Percentiles rank a stretch among this genome's conserved stretches.
Evolutionary conservation across 1,284 basidiomycete genomes (phyloP).

Genomic region (Mycosarcoma maydis): DNA sequence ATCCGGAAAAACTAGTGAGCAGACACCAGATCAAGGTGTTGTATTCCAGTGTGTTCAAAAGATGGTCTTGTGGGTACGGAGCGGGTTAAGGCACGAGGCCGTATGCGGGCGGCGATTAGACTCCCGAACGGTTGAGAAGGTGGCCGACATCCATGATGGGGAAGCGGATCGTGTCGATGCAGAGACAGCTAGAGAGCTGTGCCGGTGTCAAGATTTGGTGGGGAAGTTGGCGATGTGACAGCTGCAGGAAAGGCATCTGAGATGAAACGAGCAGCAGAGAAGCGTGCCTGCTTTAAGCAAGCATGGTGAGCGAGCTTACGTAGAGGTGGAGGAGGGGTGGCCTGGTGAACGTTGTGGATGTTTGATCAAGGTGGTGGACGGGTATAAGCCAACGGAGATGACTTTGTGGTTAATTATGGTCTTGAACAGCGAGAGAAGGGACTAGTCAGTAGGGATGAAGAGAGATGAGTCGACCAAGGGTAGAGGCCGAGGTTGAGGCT

Average conservation of each 20-base stretch:
- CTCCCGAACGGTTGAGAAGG: constrained; percentile 19
- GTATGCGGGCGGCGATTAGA: constrained; percentile 20
- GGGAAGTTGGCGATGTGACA: constrained; percentile 7
- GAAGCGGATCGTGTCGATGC: constrained; percentile 19
- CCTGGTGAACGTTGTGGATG: neutral
- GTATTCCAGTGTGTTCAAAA: neutral
- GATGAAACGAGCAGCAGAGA: neutral
- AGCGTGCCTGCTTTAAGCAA: too few relatives aligned
- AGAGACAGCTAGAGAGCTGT: neutral
- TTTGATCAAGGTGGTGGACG: neutral
- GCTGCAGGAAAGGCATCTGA: constrained; percentile 15
- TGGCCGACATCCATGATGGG: constrained; percentile 46
- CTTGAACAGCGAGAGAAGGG: too few relatives aligned
- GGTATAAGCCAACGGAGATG: neutral
- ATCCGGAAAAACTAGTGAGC: neutral
- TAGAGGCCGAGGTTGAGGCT: neutral
- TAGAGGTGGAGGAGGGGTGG: constrained; percentile 2
- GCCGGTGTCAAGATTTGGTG: constrained; percentile 9
- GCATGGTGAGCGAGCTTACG: constrained; percentile 10
- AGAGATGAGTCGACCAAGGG: neutral
- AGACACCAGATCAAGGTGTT: neutral
- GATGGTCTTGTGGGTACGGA: neutral
- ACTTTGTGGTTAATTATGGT: too few relatives aligned
- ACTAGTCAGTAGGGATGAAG: too few relatives aligned
- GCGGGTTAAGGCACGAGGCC: constrained; percentile 3